Percentiles rank a stretch among this genome's conserved stretches.
These are phyloP conservation scores for Botrytis aclada DNA, from an alignment of 2,329 filamentous ascomycete species.

Conservation along the genomic window DNA sequence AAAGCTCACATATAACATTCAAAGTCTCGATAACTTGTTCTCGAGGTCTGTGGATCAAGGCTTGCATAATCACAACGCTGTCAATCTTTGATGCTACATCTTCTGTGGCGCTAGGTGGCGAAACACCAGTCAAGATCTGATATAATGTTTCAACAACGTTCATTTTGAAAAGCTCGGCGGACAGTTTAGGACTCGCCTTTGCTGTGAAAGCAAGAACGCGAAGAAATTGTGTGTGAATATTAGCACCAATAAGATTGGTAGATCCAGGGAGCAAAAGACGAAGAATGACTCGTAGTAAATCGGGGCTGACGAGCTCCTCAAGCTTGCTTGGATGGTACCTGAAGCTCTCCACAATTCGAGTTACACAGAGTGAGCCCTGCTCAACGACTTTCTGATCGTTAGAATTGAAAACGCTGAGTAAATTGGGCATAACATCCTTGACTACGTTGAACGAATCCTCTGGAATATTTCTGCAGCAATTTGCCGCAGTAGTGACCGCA, in stretches of 20 bases:
- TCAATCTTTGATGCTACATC: constrained; percentile 84
- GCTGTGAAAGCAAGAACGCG: constrained; percentile 88
- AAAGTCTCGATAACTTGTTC: constrained; percentile 97
- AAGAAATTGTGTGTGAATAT: constrained; percentile 94
- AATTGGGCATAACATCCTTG: constrained; percentile 91
- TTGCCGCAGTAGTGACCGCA: constrained; percentile 94
- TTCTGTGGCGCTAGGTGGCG: constrained; percentile 74
- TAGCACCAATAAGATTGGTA: constrained; percentile 89
- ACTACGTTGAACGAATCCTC: constrained; percentile 91
- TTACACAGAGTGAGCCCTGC: constrained; percentile 92
- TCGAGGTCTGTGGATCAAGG: constrained; percentile 88
- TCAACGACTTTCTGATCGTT: constrained; percentile 96
- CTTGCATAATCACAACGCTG: constrained; percentile 98
- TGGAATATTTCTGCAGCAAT: constrained; percentile 95
- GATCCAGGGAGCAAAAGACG: constrained; percentile 88
- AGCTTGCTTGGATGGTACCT: constrained; percentile 82
- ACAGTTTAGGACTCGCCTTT: constrained; percentile 80
- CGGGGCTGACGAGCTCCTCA: constrained; percentile 87
- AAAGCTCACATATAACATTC: constrained; percentile 93
- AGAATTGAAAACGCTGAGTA: constrained; percentile 85
- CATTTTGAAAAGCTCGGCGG: constrained; percentile 89
- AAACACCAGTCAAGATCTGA: constrained; percentile 94
- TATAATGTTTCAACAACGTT: constrained; percentile 97
- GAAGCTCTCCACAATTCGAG: constrained; percentile 95
- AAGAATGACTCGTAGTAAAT: constrained; percentile 79